Conservation (phyloP, 2,329 filamentous ascomycete genomes). For the Plectosphaerella plurivora region DNA sequence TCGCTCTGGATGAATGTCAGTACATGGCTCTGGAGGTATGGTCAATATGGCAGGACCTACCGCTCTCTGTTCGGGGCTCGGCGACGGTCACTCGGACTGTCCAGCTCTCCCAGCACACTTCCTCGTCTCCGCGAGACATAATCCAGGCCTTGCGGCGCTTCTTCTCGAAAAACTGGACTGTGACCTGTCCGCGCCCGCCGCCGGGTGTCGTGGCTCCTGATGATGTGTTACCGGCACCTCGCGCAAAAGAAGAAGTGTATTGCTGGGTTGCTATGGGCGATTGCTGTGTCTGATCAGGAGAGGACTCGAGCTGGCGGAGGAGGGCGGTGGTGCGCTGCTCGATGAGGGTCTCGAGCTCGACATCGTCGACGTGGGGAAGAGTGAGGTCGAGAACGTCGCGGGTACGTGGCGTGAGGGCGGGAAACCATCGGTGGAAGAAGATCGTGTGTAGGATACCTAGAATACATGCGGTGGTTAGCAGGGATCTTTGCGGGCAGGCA, state of each 20-base stretch:
- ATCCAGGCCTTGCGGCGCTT: conserved; percentile 76
- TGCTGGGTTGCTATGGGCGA: conserved; percentile 19
- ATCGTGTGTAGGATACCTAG: conserved; percentile 90
- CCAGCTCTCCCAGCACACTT: conserved; percentile 97
- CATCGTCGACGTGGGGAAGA: conserved; percentile 83
- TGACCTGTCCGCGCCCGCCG: conserved; percentile 71
- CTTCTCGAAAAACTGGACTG: conserved; percentile 94
- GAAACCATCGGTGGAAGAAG: conserved; percentile 98
- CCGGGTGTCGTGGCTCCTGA: conserved; percentile 17
- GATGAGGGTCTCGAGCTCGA: conserved; percentile 88
- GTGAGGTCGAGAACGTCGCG: conserved; percentile 89
- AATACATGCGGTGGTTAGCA: neutral
- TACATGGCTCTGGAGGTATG: neutral
- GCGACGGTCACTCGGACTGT: conserved; percentile 90
- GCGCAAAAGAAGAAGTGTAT: conserved; percentile 9
- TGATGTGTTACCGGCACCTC: conserved; percentile 13
- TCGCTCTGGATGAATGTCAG: conserved; percentile 56
- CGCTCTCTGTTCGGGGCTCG: conserved; percentile 81
- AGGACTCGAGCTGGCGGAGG: conserved; percentile 68
- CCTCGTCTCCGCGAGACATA: conserved; percentile 72
- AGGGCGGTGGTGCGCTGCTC: conserved; percentile 79
- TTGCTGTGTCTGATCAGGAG: conserved; percentile 28
- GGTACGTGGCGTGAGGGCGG: conserved; percentile 73
- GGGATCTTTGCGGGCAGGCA: neutral
- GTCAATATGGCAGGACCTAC: conserved; percentile 42